Evolutionary conservation across 257 asterid genomes (phyloP), one percentile per base, ranked within the genome.

Genomic region (Salvia hispanica): DNA sequence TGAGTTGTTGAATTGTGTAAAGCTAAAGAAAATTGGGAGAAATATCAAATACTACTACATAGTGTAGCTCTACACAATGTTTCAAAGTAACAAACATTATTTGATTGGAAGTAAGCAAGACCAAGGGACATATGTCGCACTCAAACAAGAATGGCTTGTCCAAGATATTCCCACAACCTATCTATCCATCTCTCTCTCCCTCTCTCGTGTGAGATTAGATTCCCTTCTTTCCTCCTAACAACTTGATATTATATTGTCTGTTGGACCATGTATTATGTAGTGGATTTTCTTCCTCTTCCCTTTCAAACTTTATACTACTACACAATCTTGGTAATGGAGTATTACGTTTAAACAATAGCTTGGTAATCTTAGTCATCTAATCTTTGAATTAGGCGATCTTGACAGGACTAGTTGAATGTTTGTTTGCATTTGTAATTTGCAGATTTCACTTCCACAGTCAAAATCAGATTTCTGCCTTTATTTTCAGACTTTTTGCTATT

Each of bases 111-210:
- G 33, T 9, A 2, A 15, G 39, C 39, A 25, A 68, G 69, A 76
- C 79, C 74, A 67, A 69, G 14, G 68, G 69, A 66, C 78, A 61
- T 12, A 48, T 5, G 83, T 77, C 85, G 9, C 43, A 72, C 60
- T 85, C 85, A 74, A 47, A 55, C n/a, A 58, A 59, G 57, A 74
- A 71, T 37, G 72, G 40, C 10, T 64, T 82, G 81, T 70, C 77
- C 36, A 47, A 51, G 75, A 76, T 66, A 68, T 70, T 76, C 85
- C 77, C 81, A 75, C 77, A 78, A 40, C 45, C 45, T n/a, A n/a
- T n/a, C n/a, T n/a, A n/a, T n/a, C n/a, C n/a, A n/a, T n/a, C n/a
- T 39, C 44, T 37, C 44, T 39, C 44, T 39, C 44, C 2, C 44
- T 40, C 45, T 40, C 45, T 40, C 72, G 74, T 73, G 59, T 51